Percentiles rank a stretch among this genome's conserved stretches.
phyloP scores from a whole-genome alignment of 306 rosid species.

The Luffa aegyptiaca region DNA sequence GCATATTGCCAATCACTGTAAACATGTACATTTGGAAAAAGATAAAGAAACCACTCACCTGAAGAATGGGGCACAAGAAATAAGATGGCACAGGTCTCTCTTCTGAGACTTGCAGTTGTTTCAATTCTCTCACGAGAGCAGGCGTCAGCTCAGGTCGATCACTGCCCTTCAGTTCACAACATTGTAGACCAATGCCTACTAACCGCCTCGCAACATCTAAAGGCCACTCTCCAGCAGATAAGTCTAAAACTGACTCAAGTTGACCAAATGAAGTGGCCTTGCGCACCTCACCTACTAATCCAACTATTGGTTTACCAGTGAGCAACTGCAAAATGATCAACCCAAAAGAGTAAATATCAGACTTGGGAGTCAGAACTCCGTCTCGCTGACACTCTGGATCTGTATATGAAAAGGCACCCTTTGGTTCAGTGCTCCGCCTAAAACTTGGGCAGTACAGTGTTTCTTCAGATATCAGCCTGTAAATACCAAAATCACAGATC shows the following conservation, averaged over 20 bases:
- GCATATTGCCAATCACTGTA: neutral
- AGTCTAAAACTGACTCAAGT: conserved; percentile 48
- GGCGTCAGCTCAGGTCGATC: conserved; percentile 73
- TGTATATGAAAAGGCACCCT: conserved; percentile 50
- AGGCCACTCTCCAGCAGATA: conserved; percentile 81
- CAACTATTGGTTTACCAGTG: conserved; percentile 54
- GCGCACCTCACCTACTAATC: conserved; percentile 46
- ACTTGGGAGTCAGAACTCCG: conserved; percentile 63
- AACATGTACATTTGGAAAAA: neutral
- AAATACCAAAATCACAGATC: conserved; percentile 70
- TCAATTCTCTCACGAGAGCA: conserved; percentile 60
- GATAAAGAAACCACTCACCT: conserved; percentile 25
- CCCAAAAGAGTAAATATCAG: conserved; percentile 78
- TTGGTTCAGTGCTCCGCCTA: conserved; percentile 42
- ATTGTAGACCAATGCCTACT: conserved; percentile 66
- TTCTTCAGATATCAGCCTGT: conserved; percentile 64
- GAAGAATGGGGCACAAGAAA: conserved; percentile 79
- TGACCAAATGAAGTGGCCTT: conserved; percentile 46
- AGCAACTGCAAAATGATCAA: conserved; percentile 72
- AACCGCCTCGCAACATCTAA: conserved; percentile 33
- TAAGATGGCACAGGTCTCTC: conserved; percentile 68
- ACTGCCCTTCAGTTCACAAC: conserved; percentile 53
- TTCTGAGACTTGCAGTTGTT: conserved; percentile 54
- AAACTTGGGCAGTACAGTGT: conserved; percentile 47
- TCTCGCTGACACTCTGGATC: conserved; percentile 72